Evolutionary conservation across 140 eudicot species (phyloP).

Genomic region (Stevia rebaudiana): DNA sequence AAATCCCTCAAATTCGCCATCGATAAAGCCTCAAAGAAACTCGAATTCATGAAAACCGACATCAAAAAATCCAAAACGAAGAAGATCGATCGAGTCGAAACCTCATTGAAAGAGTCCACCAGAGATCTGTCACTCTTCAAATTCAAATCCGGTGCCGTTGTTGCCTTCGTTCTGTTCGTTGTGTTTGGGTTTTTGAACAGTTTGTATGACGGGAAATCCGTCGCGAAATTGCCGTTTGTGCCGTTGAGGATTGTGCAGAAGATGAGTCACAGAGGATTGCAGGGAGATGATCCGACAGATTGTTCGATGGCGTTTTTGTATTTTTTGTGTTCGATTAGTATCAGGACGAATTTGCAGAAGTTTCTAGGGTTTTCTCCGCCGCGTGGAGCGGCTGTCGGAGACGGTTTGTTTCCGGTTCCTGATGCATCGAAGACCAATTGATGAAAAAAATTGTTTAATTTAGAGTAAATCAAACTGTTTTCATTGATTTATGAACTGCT

Average conservation of each 20-base stretch:
- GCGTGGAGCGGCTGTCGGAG: constrained; percentile 70
- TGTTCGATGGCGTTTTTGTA: constrained; percentile 98
- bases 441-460: neutral
- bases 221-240: constrained; percentile 81
- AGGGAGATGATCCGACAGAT: constrained; percentile 84
- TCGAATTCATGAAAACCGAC: constrained; percentile 70
- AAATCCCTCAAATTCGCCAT: constrained; percentile 80
- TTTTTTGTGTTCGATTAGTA: constrained; percentile 76
- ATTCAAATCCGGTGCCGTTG: constrained; percentile 88
- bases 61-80: constrained; percentile 55
- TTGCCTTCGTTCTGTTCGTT: constrained; percentile 63
- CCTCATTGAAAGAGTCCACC: constrained; percentile 63
- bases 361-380: constrained; percentile 92
- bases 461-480: no score
- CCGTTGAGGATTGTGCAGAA: constrained; percentile 69
- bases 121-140: constrained; percentile 77
- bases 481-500: no score
- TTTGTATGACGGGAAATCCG: constrained; percentile 69
- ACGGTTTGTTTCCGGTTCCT: constrained; percentile 74
- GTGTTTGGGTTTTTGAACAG: constrained; percentile 70
- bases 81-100: constrained; percentile 78
- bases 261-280: constrained; percentile 78
- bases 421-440: constrained; percentile 68
- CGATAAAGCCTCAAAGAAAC: constrained; percentile 79
- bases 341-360: constrained; percentile 89